phyloP scores from a whole-genome alignment of 2,329 filamentous ascomycete genomes.

The Colletotrichum cuscutae region DNA sequence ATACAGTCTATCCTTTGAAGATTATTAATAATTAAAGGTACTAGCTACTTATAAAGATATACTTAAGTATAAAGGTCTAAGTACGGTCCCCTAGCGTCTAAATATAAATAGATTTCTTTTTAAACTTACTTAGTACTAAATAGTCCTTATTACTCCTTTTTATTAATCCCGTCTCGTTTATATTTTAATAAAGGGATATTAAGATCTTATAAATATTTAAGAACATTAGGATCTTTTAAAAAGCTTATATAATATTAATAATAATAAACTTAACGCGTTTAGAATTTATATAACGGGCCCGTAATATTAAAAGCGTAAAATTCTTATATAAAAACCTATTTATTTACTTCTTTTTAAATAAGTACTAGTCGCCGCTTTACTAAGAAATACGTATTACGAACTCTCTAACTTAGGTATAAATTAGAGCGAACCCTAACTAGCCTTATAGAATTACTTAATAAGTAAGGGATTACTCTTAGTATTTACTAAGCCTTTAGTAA shows the following conservation, averaged over 20 bases:
- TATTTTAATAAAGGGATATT: not conserved
- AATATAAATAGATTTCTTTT: conserved; percentile 13
- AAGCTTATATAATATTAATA: not conserved
- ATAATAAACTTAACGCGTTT: not conserved
- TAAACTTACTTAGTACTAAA: conserved; percentile 8
- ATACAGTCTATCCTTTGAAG: conserved; percentile 35
- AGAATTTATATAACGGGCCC: not conserved
- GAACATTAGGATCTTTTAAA: not conserved
- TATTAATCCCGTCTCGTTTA: conserved; percentile 27
- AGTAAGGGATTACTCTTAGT: not conserved
- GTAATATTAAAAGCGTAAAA: fast-evolving
- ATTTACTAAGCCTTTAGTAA: conserved; percentile 10
- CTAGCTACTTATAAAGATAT: conserved; percentile 27
- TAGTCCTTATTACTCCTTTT: conserved; percentile 15
- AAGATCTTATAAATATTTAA: not conserved
- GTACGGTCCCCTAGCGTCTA: conserved; percentile 26
- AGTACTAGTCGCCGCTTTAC: fast-evolving
- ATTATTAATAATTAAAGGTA: conserved; percentile 32
- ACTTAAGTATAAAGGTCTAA: conserved; percentile 37
- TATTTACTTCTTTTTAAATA: not conserved
- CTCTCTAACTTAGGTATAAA: not conserved
- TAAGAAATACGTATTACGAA: fast-evolving
- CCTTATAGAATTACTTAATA: not conserved
- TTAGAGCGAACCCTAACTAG: not conserved
- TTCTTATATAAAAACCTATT: not conserved